phyloP scores from a whole-genome alignment of 1,284 basidiomycete genomes.

The Phellopilus nigrolimitatus region DNA sequence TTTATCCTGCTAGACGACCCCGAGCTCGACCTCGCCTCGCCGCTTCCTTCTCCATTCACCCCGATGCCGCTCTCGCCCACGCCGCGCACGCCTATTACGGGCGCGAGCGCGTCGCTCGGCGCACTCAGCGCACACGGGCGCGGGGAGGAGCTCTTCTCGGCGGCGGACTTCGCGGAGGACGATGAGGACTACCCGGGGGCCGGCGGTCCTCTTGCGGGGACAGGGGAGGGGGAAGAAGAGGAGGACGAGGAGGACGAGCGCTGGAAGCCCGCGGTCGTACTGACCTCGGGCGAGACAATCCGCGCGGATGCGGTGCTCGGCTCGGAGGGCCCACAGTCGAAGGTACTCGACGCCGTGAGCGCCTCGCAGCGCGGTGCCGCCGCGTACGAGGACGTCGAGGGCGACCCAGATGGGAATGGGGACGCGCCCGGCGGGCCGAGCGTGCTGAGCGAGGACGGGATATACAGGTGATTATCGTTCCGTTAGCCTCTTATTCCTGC shows the following conservation, averaged over 20 bases:
- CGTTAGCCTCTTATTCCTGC: too few relatives aligned
- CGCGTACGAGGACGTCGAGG: too few relatives aligned
- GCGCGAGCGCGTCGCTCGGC: too few relatives aligned
- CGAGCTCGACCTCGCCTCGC: not conserved
- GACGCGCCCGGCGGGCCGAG: not conserved
- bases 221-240: not conserved
- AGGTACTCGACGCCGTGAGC: slow-evolving; percentile 1
- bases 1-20: slow-evolving; percentile 9
- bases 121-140: not conserved
- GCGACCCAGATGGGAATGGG: not conserved
- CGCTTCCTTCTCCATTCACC: not conserved
- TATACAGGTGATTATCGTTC: slow-evolving; percentile 1
- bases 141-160: not conserved
- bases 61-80: too few relatives aligned
- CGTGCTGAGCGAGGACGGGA: slow-evolving; percentile 1
- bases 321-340: slow-evolving; percentile 2
- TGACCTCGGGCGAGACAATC: slow-evolving; percentile 11
- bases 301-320: slow-evolving; percentile 8
- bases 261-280: not conserved
- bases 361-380: not conserved
- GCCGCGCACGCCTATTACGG: not conserved
- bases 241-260: not conserved
- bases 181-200: too few relatives aligned
- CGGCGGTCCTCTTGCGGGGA: not conserved
- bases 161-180: not conserved